These are phyloP conservation scores for Pseudotsuga menziesii DNA, from an alignment of 75 land plant genomes.

Conservation along the genomic window DNA sequence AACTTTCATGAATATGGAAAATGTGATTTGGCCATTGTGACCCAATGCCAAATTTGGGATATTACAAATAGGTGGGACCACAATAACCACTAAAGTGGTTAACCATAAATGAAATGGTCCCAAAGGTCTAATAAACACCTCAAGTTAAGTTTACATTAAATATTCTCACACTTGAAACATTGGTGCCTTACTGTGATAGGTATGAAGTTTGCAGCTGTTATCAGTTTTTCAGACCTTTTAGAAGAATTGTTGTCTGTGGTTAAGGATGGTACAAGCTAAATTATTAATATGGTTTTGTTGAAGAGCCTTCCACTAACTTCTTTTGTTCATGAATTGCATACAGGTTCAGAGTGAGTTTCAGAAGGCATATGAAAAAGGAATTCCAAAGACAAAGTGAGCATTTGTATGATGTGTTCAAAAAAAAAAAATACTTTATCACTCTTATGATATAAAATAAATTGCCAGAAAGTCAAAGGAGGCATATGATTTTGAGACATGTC, in stretches of 20 bases:
- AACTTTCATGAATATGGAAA: too few relatives aligned
- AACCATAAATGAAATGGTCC: too few relatives aligned
- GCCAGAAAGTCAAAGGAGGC: not conserved
- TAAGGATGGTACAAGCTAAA: not conserved
- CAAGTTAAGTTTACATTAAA: too few relatives aligned
- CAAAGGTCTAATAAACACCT: too few relatives aligned
- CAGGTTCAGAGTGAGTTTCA: slow-evolving; percentile 95
- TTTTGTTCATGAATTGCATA: slow-evolving; percentile 7
- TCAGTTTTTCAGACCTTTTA: not conserved
- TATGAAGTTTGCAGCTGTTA: too few relatives aligned
- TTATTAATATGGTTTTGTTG: not conserved
- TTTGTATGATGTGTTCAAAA: not conserved
- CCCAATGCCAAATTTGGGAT: too few relatives aligned
- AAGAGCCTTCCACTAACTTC: not conserved
- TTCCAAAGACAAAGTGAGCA: slow-evolving; percentile 79
- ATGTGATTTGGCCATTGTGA: too few relatives aligned
- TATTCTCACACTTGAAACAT: too few relatives aligned
- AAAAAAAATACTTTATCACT: not conserved
- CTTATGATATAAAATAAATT: not conserved
- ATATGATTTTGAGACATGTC: not conserved
- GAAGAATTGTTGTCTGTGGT: not conserved
- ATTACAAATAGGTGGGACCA: too few relatives aligned
- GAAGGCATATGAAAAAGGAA: slow-evolving; percentile 93
- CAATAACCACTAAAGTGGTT: too few relatives aligned
- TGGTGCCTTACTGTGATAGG: too few relatives aligned